phyloP scores from a whole-genome alignment of 495 filamentous ascomycete genomes.

The Penicillium silybi region DNA sequence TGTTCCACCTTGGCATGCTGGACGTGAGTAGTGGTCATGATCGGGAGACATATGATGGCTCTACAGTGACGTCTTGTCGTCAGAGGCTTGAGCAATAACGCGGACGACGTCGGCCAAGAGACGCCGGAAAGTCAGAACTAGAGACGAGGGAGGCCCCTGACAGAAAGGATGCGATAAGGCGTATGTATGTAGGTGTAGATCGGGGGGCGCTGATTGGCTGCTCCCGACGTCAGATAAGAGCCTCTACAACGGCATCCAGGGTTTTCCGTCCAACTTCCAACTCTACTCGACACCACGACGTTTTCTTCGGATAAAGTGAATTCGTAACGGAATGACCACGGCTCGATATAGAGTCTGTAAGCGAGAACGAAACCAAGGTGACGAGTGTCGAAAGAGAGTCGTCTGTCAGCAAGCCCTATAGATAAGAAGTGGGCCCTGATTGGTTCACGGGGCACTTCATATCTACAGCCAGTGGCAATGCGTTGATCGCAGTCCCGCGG shows the following conservation, averaged over 20 bases:
- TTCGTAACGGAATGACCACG: not conserved
- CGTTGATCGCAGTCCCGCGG: not conserved
- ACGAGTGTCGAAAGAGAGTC: not conserved
- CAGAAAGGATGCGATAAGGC: not conserved
- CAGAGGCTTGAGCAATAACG: not conserved
- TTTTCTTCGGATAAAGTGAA: not conserved
- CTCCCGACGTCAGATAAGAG: conserved; percentile 12
- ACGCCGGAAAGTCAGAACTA: not conserved
- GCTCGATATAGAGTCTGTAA: not conserved
- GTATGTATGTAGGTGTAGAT: not conserved
- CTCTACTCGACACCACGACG: not conserved
- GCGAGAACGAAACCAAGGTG: not conserved
- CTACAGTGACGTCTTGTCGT: not conserved
- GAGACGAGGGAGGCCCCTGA: not conserved
- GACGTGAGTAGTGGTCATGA: not conserved
- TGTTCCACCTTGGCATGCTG: not conserved
- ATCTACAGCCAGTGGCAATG: conserved; percentile 29
- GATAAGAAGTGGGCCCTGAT: conserved; percentile 24
- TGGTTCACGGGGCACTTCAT: conserved; percentile 17
- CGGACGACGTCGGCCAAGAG: not conserved
- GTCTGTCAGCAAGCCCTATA: not conserved
- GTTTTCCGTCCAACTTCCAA: too few relatives aligned
- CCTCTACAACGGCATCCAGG: too few relatives aligned
- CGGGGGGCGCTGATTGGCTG: conserved; percentile 9
- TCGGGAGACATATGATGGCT: not conserved